Conservation (phyloP, 129 eudicot species). For the Erigeron canadensis region DNA sequence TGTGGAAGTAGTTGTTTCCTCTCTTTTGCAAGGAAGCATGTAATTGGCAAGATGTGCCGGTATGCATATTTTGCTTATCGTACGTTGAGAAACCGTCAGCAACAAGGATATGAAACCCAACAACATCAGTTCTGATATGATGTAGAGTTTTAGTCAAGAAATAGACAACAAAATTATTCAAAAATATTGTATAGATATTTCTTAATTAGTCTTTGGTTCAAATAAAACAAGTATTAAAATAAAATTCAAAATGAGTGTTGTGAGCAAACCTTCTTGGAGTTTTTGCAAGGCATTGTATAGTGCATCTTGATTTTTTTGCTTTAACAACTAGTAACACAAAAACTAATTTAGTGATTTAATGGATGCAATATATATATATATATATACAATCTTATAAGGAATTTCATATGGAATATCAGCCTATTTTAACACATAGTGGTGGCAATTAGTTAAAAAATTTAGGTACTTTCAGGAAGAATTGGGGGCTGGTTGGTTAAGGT, state of each 20-base stretch:
- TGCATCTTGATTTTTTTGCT: constrained; percentile 50
- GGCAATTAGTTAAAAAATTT: too few relatives aligned
- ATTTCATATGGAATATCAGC: neutral
- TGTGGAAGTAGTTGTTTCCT: constrained; percentile 10
- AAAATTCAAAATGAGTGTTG: neutral
- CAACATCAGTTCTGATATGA: constrained; percentile 75
- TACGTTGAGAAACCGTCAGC: constrained; percentile 69
- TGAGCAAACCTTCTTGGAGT: constrained; percentile 63
- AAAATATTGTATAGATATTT: too few relatives aligned
- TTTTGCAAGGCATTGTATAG: constrained; percentile 69
- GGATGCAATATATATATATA: too few relatives aligned
- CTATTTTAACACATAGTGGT: too few relatives aligned
- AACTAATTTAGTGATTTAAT: neutral
- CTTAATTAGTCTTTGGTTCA: too few relatives aligned
- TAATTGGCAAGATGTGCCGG: constrained; percentile 53
- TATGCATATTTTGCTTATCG: constrained; percentile 69
- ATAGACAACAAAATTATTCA: neutral
- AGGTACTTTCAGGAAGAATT: too few relatives aligned
- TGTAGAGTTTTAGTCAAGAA: neutral
- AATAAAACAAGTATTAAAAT: too few relatives aligned
- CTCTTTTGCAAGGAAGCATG: constrained; percentile 88
- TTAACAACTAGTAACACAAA: constrained; percentile 46
- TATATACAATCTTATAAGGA: too few relatives aligned
- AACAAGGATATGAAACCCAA: constrained; percentile 89
- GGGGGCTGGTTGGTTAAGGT: too few relatives aligned